phyloP scores from a whole-genome alignment of 2,329 filamentous ascomycete species.

The Diaporthe vexans region DNA sequence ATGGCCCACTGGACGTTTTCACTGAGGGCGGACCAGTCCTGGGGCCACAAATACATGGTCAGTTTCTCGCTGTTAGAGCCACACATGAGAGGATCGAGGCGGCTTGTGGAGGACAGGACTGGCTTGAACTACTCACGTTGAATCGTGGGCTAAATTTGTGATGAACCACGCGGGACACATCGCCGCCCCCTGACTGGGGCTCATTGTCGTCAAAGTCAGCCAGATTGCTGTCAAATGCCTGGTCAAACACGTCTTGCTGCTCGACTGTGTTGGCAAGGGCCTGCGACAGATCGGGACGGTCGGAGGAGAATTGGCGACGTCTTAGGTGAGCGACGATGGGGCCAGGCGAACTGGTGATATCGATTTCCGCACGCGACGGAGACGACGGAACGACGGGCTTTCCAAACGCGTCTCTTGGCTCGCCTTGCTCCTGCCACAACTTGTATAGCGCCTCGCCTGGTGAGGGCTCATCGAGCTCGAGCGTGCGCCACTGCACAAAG shows the following conservation, averaged over 20 bases:
- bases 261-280: neutral
- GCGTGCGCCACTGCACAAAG: constrained; percentile 45
- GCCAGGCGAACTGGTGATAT: neutral
- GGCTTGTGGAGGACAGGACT: neutral
- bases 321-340: constrained; percentile 16
- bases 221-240: constrained; percentile 2
- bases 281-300: neutral
- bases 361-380: neutral
- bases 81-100: neutral
- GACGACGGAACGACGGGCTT: neutral
- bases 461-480: constrained; percentile 46
- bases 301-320: neutral
- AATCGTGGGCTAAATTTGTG: neutral
- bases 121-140: neutral
- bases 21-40: constrained; percentile 44
- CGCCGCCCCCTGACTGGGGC: neutral
- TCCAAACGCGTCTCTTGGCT: constrained; percentile 17
- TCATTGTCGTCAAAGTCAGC: neutral
- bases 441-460: constrained; percentile 39
- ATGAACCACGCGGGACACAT: neutral
- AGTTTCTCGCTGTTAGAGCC: neutral
- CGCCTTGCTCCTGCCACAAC: constrained; percentile 15
- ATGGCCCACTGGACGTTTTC: constrained; percentile 45
- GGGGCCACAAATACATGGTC: neutral
- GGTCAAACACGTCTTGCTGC: neutral